These are phyloP conservation scores for Alternaria rosae DNA, from an alignment of 2,329 filamentous ascomycete species.

Conservation along the genomic window DNA sequence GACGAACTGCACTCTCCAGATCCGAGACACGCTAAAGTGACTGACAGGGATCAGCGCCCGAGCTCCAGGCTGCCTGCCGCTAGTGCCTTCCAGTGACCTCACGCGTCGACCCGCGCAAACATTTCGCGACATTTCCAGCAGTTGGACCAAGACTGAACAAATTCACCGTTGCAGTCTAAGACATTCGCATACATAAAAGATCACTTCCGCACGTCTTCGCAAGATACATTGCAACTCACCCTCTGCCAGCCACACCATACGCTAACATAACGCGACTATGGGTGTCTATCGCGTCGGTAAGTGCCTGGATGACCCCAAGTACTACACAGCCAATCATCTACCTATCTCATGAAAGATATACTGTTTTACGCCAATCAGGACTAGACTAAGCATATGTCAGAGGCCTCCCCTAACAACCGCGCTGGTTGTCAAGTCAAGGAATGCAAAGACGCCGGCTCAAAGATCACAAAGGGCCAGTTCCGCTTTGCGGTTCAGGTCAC, in stretches of 20 bases:
- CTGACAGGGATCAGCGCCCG: slow-evolving; percentile 6
- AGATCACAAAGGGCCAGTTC: slow-evolving; percentile 75
- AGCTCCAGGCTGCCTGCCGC: slow-evolving; percentile 18
- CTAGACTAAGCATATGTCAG: slow-evolving; percentile 14
- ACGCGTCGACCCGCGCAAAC: slow-evolving; percentile 17
- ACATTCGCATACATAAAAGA: slow-evolving; percentile 3
- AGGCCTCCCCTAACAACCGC: slow-evolving; percentile 62
- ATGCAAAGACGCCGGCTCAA: slow-evolving; percentile 74
- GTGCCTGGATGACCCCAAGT: slow-evolving; percentile 2
- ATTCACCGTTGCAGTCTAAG: neutral
- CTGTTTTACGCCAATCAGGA: neutral
- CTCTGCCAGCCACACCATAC: neutral
- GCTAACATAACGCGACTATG: slow-evolving; percentile 24
- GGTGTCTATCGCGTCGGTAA: slow-evolving; percentile 39
- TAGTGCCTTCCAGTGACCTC: slow-evolving; percentile 17
- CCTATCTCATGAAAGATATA: neutral
- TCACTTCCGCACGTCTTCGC: slow-evolving; percentile 2
- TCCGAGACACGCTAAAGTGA: slow-evolving; percentile 20
- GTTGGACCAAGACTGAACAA: neutral
- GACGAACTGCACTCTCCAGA: slow-evolving; percentile 21
- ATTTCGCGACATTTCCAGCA: slow-evolving; percentile 13
- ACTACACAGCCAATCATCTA: neutral
- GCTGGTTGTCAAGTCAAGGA: slow-evolving; percentile 74
- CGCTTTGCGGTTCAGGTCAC: slow-evolving; percentile 78
- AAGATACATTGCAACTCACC: neutral